Evolutionary conservation across 371 early-diverging fungal species (phyloP).

Genomic region (Conidiobolus incongruus): DNA sequence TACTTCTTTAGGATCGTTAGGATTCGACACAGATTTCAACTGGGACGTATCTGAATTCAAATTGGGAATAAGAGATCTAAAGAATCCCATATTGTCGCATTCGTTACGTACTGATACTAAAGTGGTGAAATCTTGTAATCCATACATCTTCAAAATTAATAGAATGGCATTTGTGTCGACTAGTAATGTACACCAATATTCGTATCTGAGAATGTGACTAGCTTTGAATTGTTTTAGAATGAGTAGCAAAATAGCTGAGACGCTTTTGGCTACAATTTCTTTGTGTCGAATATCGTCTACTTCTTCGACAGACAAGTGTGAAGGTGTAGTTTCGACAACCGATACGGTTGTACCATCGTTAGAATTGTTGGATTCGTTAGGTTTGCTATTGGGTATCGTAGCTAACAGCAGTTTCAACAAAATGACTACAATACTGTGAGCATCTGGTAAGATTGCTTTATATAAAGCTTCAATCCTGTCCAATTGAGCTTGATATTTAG

Average conservation of each 20-base stretch:
- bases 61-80: background rate
- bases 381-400: background rate
- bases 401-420: constrained; percentile 1
- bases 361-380: background rate
- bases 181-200: constrained; percentile 49
- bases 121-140: constrained; percentile 37
- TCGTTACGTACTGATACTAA: constrained; percentile 28
- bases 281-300: constrained; percentile 28
- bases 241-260: constrained; percentile 37
- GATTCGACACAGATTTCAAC: too few species aligned
- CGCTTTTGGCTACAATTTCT: constrained; percentile 53
- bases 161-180: constrained; percentile 64
- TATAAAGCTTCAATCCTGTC: background rate
- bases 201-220: constrained; percentile 44
- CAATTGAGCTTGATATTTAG: too few species aligned
- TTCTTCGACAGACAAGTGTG: constrained; percentile 15
- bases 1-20: too few species aligned
- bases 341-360: too few species aligned
- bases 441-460: background rate
- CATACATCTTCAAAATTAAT: constrained; percentile 55
- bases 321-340: too few species aligned
- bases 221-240: constrained; percentile 40
- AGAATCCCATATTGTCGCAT: constrained; percentile 27
- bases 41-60: background rate
- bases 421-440: background rate